A percentile compares a stretch with the other conserved stretches of the same genome.
phyloP scores from a whole-genome alignment of 176 grass and related monocot genomes.

The Hyparrhenia diplandra region DNA sequence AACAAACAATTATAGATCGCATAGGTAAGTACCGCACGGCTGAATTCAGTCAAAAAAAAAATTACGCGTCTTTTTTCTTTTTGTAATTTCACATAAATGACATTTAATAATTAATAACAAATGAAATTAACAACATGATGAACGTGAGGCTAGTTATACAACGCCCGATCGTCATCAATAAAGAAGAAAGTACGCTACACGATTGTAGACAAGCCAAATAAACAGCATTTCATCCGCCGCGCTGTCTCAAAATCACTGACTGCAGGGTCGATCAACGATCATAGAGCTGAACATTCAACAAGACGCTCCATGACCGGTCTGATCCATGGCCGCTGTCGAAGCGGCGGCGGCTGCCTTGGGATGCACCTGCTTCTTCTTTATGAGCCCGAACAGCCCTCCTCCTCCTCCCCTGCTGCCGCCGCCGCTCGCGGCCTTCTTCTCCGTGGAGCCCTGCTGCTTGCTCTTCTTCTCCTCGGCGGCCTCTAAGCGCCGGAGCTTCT shows the following conservation, averaged over 20 bases:
- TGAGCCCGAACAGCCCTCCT: constrained; percentile 17
- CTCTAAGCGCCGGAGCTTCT: constrained; percentile 37
- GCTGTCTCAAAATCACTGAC: no score
- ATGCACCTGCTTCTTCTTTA: constrained; percentile 55
- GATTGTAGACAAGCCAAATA: no score
- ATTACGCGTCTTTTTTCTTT: no score
- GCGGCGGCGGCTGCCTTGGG: constrained; percentile 4
- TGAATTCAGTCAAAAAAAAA: no score
- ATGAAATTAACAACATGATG: background rate
- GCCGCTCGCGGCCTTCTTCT: background rate
- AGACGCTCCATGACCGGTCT: background rate
- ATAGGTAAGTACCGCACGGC: no score
- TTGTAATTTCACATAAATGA: background rate
- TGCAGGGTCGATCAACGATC: no score
- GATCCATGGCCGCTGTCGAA: background rate
- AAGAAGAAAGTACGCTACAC: no score
- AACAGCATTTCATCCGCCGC: no score
- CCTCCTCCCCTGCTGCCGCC: background rate
- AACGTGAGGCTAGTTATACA: no score
- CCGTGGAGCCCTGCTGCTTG: background rate
- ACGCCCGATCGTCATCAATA: no score
- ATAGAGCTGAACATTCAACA: constrained; percentile 1
- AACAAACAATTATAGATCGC: no score
- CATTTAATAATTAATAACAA: background rate
- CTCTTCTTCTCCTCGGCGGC: background rate